Percentiles rank a stretch among this genome's conserved stretches.
These are phyloP conservation scores for Ogataea henricii DNA, from an alignment of 805 yeast genomes.

Conservation along the genomic window DNA sequence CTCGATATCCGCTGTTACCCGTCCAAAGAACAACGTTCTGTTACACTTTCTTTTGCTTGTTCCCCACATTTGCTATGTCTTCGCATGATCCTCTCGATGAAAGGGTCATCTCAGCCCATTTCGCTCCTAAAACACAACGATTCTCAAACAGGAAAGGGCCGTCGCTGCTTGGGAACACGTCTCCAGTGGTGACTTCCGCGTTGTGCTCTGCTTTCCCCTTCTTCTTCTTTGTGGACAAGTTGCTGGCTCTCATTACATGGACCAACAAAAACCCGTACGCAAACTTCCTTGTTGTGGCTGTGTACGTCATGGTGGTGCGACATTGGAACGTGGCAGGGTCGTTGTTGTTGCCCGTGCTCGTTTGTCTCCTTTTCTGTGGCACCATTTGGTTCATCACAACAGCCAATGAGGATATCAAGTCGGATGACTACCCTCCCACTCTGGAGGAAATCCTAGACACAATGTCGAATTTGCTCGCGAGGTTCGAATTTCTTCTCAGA, in stretches of 20 bases:
- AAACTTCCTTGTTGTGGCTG: conserved; percentile 44
- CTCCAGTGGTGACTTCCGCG: conserved; percentile 49
- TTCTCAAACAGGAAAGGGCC: conserved; percentile 24
- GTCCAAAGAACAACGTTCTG: no score
- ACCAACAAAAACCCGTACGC: conserved; percentile 51
- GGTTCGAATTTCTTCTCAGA: conserved; percentile 43
- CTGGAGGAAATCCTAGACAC: conserved; percentile 53
- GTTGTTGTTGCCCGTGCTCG: conserved; percentile 42
- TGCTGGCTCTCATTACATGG: conserved; percentile 53
- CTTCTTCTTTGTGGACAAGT: conserved; percentile 44
- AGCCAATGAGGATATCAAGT: conserved; percentile 38
- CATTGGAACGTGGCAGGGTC: conserved; percentile 44
- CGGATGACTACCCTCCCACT: conserved; percentile 44
- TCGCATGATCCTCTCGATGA: conserved; percentile 10
- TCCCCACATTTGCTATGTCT: conserved; percentile 14
- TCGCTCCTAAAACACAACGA: conserved; percentile 21
- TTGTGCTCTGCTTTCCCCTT: conserved; percentile 50
- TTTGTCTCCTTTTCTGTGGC: conserved; percentile 41
- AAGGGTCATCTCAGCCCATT: conserved; percentile 20
- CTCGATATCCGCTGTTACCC: no score
- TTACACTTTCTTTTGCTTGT: neutral
- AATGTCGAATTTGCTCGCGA: conserved; percentile 44
- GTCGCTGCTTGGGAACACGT: conserved; percentile 25
- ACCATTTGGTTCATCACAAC: conserved; percentile 48
- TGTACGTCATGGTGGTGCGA: conserved; percentile 41